These are phyloP conservation scores for Solanum gracilifrons DNA, from an alignment of 257 asterid species.

Conservation along the genomic window DNA sequence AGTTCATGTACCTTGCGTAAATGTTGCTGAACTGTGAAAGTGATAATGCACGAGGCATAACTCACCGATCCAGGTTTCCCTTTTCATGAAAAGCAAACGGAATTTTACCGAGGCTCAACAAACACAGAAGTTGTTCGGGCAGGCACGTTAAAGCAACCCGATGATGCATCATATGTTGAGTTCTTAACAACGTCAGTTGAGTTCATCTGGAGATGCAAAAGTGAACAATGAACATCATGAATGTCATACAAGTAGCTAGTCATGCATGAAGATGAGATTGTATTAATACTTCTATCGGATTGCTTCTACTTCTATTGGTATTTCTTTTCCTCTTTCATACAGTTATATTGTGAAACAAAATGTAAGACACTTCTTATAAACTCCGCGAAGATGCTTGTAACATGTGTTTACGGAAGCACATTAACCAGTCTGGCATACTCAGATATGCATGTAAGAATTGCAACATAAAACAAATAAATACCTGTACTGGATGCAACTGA, in stretches of 20 bases:
- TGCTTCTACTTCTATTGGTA: neutral
- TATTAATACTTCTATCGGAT: neutral
- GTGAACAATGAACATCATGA: neutral
- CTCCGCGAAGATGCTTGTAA: neutral
- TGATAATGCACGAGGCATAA: neutral
- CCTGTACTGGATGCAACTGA: constrained; percentile 81
- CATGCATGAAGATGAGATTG: neutral
- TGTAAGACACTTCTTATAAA: too few species aligned
- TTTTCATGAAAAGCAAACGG: neutral
- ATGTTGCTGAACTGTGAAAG: neutral
- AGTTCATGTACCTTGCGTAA: neutral
- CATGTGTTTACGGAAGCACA: neutral
- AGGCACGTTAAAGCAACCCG: constrained; percentile 65
- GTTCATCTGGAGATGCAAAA: constrained; percentile 35
- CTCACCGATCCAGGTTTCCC: neutral
- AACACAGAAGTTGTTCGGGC: constrained; percentile 71
- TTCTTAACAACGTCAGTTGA: constrained; percentile 51
- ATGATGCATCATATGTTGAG: constrained; percentile 51
- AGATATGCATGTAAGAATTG: neutral
- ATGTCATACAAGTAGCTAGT: neutral
- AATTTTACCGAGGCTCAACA: constrained; percentile 34
- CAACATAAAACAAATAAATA: constrained; percentile 4
- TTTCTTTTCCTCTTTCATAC: neutral
- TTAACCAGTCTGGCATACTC: neutral
- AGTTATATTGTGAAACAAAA: neutral